A percentile compares a stretch with the other conserved stretches of the same genome.
phyloP scores from a whole-genome alignment of 148 eudicot species.

The Euryodendron excelsum region DNA sequence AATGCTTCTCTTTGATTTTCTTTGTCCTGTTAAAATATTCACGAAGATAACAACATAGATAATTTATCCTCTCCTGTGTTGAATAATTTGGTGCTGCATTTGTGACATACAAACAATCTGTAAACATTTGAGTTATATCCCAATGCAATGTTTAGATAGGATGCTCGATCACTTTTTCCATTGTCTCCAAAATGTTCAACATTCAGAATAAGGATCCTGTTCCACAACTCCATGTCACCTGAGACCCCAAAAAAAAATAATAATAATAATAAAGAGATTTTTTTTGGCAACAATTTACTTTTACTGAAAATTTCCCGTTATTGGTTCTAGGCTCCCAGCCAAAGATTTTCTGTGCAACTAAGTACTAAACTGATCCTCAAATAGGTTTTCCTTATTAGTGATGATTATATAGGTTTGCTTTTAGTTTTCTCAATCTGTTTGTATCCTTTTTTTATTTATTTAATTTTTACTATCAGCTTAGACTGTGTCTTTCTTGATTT shows the following conservation, averaged over 20 bases:
- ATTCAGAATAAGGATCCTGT: neutral
- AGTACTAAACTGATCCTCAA: neutral
- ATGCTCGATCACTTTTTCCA: neutral
- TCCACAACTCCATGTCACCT: neutral
- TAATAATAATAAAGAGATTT: neutral
- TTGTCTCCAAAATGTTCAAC: neutral
- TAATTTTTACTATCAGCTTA: neutral
- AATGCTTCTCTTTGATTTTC: neutral
- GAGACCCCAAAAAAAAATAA: neutral
- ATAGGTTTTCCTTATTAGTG: neutral
- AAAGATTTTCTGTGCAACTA: neutral
- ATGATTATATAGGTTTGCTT: neutral
- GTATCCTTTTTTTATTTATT: too few relatives aligned
- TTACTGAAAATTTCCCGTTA: neutral
- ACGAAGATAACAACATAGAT: neutral
- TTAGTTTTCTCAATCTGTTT: too few relatives aligned
- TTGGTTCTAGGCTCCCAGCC: neutral
- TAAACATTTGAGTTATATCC: neutral
- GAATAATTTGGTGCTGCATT: neutral
- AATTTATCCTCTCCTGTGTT: neutral
- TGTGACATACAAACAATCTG: neutral
- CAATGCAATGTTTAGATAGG: neutral
- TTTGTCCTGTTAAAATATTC: neutral
- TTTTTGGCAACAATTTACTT: neutral
- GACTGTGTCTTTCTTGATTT: neutral